phyloP scores from a whole-genome alignment of 2,329 filamentous ascomycete genomes.

The Diaporthe sp. region DNA sequence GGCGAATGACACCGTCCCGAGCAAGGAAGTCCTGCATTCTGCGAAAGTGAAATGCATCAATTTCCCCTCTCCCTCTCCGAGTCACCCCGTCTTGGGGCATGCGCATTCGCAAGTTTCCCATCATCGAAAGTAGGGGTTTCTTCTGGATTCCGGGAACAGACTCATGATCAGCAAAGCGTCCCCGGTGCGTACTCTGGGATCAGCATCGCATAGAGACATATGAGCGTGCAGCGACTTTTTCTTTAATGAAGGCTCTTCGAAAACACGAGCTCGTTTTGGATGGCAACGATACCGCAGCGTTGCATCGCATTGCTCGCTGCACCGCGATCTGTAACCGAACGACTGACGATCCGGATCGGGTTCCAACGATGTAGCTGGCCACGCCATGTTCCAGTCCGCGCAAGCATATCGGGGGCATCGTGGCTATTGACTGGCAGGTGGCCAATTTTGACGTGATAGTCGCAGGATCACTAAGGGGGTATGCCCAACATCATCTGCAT shows the following conservation, averaged over 20 bases:
- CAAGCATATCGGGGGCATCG: neutral
- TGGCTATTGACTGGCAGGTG: neutral
- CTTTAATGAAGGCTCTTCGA: too few relatives aligned
- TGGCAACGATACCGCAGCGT: neutral
- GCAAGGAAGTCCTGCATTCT: neutral
- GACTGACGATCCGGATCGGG: conserved; percentile 4
- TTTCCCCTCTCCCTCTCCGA: conserved; percentile 27
- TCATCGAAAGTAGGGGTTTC: neutral
- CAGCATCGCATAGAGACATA: neutral
- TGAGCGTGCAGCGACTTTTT: neutral
- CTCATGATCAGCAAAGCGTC: neutral
- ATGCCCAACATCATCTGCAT: neutral
- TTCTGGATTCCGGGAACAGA: neutral
- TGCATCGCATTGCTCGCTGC: neutral
- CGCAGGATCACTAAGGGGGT: neutral
- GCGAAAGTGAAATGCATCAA: neutral
- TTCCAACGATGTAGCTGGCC: neutral
- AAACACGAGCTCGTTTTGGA: neutral
- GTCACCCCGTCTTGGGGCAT: conserved; percentile 17
- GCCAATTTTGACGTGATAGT: neutral
- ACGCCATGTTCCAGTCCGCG: conserved; percentile 2
- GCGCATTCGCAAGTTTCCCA: conserved; percentile 23
- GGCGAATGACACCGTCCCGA: neutral
- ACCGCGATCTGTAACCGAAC: neutral
- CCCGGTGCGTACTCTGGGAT: neutral